A percentile compares a stretch with the other conserved stretches of the same genome.
Conservation (phyloP, 768 basidiomycete genomes). For the Termitomyces eurrhizus region DNA sequence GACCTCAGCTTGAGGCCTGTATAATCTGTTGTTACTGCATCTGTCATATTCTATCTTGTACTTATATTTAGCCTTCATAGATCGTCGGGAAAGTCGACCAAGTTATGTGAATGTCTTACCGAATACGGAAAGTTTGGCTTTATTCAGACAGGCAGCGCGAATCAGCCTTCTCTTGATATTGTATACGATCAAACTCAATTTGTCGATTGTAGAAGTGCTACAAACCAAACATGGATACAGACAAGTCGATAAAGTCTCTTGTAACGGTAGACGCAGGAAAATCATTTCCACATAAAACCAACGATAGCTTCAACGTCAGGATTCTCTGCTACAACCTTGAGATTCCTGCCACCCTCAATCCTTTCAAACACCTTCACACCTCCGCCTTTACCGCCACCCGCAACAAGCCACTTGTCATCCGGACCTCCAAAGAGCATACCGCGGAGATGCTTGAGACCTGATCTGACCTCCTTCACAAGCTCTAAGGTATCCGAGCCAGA, state of each 20-base stretch:
- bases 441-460: conserved; percentile 67
- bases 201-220: background rate
- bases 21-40: background rate
- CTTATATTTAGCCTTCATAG: background rate
- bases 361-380: conserved; percentile 74
- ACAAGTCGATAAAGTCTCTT: background rate
- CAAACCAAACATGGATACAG: background rate
- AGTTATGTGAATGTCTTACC: background rate
- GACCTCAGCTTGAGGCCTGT: background rate
- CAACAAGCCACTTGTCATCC: conserved; percentile 57
- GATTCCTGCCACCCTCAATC: conserved; percentile 49
- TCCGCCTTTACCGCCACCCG: conserved; percentile 59
- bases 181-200: too few relatives aligned
- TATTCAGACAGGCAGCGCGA: background rate
- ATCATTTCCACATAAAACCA: conserved; percentile 51
- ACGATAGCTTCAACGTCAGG: conserved; percentile 42
- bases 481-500: conserved; percentile 39
- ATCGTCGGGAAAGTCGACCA: background rate
- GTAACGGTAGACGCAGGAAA: background rate
- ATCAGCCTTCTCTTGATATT: background rate
- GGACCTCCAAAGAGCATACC: conserved; percentile 65
- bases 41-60: background rate
- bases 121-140: background rate
- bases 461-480: conserved; percentile 58
- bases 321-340: conserved; percentile 50